Percentiles rank a stretch among this genome's conserved stretches.
Evolutionary conservation across 495 filamentous ascomycete species (phyloP).

Genomic region (Hypomontagnella monticulosa): DNA sequence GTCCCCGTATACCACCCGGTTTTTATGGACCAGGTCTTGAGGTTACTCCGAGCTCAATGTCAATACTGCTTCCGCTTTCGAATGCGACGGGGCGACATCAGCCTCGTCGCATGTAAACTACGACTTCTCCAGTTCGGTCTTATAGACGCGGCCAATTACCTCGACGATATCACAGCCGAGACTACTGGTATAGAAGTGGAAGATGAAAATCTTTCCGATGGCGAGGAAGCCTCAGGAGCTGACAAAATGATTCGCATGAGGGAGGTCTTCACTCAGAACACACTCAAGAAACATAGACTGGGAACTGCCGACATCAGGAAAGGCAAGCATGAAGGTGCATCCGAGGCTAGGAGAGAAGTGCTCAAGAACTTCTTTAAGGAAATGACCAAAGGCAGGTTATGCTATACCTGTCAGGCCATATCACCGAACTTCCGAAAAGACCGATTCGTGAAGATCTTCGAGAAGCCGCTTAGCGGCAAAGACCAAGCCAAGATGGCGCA

Average conservation of each 20-base stretch:
- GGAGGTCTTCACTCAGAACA: slow-evolving; percentile 73
- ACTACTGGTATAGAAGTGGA: slow-evolving; percentile 40
- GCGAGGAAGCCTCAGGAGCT: slow-evolving; percentile 37
- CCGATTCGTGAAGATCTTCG: slow-evolving; percentile 89
- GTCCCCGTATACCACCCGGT: slow-evolving; percentile 91
- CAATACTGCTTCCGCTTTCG: slow-evolving; percentile 87
- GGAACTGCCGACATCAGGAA: slow-evolving; percentile 63
- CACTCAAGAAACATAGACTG: slow-evolving; percentile 65
- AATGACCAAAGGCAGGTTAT: slow-evolving; percentile 71
- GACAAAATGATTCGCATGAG: slow-evolving; percentile 68
- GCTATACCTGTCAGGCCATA: slow-evolving; percentile 75
- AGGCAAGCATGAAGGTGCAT: slow-evolving; percentile 82
- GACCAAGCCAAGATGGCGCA: slow-evolving; percentile 77
- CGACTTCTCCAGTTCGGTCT: slow-evolving; percentile 86
- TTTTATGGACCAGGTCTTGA: slow-evolving; percentile 89
- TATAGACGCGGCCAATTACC: slow-evolving; percentile 72
- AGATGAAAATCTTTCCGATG: slow-evolving; percentile 42
- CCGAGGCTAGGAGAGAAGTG: slow-evolving; percentile 74
- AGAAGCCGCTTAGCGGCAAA: slow-evolving; percentile 77
- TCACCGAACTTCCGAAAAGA: slow-evolving; percentile 87
- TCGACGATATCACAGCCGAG: slow-evolving; percentile 64
- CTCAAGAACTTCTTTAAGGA: slow-evolving; percentile 82
- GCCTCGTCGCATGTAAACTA: slow-evolving; percentile 84
- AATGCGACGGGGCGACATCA: slow-evolving; percentile 74
- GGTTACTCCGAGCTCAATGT: slow-evolving; percentile 86